Percentiles rank a stretch among this genome's conserved stretches.
Conservation (phyloP, 257 asterid genomes). For the Echites panduratus region DNA sequence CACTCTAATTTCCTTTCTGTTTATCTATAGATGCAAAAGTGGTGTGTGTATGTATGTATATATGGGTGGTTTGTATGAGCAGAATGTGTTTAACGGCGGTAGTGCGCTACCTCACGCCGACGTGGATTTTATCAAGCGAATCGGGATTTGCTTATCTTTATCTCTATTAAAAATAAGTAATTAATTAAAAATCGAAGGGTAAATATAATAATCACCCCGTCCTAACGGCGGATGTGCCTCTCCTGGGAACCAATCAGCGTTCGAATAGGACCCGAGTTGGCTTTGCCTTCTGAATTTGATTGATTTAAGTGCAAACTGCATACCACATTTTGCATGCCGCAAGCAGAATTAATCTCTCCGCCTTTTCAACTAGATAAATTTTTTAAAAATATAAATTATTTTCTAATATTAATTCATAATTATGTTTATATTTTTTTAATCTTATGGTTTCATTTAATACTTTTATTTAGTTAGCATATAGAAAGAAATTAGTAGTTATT, state of each 20-base stretch:
- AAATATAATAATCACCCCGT: background rate
- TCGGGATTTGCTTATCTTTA: background rate
- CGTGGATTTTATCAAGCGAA: constrained; percentile 3
- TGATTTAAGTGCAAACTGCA: too few species aligned
- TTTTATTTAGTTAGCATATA: too few species aligned
- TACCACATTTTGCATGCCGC: background rate
- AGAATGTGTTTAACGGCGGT: constrained; percentile 3
- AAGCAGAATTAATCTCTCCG: background rate
- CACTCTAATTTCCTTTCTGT: background rate
- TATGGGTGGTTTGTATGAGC: background rate
- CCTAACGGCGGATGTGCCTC: background rate
- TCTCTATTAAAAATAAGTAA: background rate
- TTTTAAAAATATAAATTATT: too few species aligned
- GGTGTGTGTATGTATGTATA: background rate
- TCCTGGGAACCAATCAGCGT: constrained; percentile 1
- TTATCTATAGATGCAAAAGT: background rate
- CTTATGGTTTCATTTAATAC: too few species aligned
- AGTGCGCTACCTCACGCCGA: constrained; percentile 3
- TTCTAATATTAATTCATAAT: too few species aligned
- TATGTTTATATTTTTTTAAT: too few species aligned
- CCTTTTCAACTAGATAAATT: too few species aligned
- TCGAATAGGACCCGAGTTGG: background rate
- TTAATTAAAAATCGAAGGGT: background rate
- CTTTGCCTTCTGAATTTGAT: background rate
- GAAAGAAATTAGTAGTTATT: too few species aligned